A percentile compares a stretch with the other conserved stretches of the same genome.
phyloP scores from a whole-genome alignment of 2,329 filamentous ascomycete species.

The Pyrenochaeta sp. region DNA sequence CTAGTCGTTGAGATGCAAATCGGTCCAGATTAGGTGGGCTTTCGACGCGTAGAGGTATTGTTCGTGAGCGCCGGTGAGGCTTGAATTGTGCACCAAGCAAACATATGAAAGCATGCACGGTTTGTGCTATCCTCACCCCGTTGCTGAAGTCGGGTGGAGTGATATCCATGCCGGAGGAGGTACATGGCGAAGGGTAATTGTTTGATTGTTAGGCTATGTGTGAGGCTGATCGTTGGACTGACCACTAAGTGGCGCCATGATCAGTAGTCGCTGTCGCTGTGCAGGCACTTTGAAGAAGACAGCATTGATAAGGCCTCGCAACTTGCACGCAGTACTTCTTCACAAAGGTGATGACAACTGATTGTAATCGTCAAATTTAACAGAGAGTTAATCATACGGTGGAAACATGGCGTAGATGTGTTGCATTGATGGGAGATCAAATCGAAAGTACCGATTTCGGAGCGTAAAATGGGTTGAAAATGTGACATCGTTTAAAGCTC shows the following conservation, averaged over 20 bases:
- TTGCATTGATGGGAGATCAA: too few relatives aligned
- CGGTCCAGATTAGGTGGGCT: slow-evolving; percentile 1
- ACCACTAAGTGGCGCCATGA: too few relatives aligned
- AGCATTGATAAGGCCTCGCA: too few relatives aligned
- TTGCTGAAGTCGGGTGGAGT: background rate
- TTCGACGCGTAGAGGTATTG: background rate
- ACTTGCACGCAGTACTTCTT: too few relatives aligned
- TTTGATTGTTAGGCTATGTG: background rate
- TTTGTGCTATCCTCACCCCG: slow-evolving; percentile 2
- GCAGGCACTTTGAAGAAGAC: too few relatives aligned
- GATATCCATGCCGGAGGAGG: background rate
- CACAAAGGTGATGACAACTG: too few relatives aligned
- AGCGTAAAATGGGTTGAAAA: too few relatives aligned
- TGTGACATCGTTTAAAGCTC: background rate
- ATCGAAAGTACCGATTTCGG: too few relatives aligned
- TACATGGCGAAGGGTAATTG: background rate
- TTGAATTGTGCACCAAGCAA: slow-evolving; percentile 8
- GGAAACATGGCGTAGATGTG: too few relatives aligned
- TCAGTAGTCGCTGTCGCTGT: too few relatives aligned
- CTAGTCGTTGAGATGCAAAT: slow-evolving; percentile 1
- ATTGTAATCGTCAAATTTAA: too few relatives aligned
- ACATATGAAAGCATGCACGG: slow-evolving; percentile 4
- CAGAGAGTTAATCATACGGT: too few relatives aligned
- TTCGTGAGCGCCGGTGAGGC: slow-evolving; percentile 2
- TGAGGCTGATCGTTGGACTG: background rate